Conservation (phyloP, 768 basidiomycete species). For the Fomitopsis serialis region DNA sequence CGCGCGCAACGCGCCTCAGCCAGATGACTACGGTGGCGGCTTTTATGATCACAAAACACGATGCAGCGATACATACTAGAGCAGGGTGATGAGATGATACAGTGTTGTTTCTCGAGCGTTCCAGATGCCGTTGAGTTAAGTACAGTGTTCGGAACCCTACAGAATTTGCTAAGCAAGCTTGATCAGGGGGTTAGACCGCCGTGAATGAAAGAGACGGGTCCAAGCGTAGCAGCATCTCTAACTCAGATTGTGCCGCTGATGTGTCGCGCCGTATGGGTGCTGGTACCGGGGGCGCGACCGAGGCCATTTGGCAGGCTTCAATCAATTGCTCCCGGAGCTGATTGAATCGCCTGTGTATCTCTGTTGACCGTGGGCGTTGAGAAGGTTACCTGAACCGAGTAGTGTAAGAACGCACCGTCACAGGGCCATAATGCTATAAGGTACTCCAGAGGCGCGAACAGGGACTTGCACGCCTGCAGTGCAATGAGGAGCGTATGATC, state of each 20-base stretch:
- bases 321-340: slow-evolving; percentile 40
- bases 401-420: slow-evolving; percentile 34
- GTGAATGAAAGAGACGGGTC: not conserved
- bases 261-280: not conserved
- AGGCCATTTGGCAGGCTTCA: slow-evolving; percentile 42
- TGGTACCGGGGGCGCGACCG: slow-evolving; percentile 24
- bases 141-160: not conserved
- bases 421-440: slow-evolving; percentile 63
- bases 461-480: slow-evolving; percentile 54
- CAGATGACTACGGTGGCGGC: too few relatives aligned
- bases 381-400: not conserved
- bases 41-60: too few relatives aligned
- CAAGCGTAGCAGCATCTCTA: not conserved
- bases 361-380: slow-evolving; percentile 31
- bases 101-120: too few relatives aligned
- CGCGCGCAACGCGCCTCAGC: too few relatives aligned
- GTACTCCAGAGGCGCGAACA: slow-evolving; percentile 60
- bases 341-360: slow-evolving; percentile 46
- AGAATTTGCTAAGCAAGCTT: too few relatives aligned
- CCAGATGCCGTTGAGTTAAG: not conserved
- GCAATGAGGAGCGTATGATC: slow-evolving; percentile 55
- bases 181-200: not conserved
- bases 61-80: not conserved
- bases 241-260: not conserved
- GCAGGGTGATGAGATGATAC: not conserved